Conservation (phyloP, 2,329 filamentous ascomycete genomes). For the Epichloe gansuensis region DNA sequence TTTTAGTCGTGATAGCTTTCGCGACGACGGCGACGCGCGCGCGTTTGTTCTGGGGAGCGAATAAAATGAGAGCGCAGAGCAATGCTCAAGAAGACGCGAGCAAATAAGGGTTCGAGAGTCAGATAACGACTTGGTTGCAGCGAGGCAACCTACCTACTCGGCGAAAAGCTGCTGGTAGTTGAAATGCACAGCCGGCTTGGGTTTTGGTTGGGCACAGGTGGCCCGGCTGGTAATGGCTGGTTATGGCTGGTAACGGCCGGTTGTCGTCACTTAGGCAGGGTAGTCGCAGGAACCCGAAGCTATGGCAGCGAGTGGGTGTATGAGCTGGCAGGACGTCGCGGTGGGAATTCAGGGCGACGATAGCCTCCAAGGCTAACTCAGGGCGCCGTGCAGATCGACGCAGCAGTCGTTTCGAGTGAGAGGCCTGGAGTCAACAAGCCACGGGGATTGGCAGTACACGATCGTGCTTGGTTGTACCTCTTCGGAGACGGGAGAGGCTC, state of each 20-base stretch:
- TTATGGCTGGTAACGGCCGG: conserved; percentile 8
- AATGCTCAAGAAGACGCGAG: conserved; percentile 6
- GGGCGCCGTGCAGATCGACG: conserved; percentile 48
- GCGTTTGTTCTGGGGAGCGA: conserved; percentile 7
- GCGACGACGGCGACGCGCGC: conserved; percentile 3
- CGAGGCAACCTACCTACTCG: conserved; percentile 11
- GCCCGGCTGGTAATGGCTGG: conserved; percentile 10
- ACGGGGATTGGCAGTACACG: not conserved
- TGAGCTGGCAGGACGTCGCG: conserved; percentile 45
- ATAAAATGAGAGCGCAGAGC: conserved; percentile 8
- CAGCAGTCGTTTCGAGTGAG: conserved; percentile 13
- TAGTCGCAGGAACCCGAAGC: conserved; percentile 36
- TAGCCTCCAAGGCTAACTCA: conserved; percentile 39
- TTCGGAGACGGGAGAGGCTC: not conserved
- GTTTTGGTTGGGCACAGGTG: conserved; percentile 34
- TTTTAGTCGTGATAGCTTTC: not conserved
- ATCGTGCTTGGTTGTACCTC: not conserved
- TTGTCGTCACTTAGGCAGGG: conserved; percentile 28
- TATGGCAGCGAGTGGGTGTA: conserved; percentile 43
- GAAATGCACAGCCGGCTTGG: conserved; percentile 25
- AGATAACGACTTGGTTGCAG: conserved; percentile 14
- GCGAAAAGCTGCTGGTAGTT: conserved; percentile 18
- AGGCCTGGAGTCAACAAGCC: not conserved
- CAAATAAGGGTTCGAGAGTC: conserved; percentile 5
- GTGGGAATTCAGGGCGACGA: conserved; percentile 16